A percentile compares a stretch with the other conserved stretches of the same genome.
Evolutionary conservation across 2,329 filamentous ascomycete species (phyloP).

Genomic region (Botrytis cinerea): DNA sequence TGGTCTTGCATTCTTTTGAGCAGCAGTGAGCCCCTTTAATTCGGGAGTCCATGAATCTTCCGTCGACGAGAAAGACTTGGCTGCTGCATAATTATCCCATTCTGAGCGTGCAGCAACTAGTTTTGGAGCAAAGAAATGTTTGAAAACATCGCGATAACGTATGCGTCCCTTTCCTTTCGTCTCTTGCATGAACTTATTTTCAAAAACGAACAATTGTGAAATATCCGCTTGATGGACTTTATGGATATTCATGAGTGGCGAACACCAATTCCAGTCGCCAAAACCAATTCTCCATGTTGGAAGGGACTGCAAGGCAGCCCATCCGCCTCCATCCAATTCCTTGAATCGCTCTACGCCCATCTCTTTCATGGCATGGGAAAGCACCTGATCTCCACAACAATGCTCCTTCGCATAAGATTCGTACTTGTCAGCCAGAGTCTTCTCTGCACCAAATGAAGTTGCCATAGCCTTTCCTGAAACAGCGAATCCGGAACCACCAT

Average conservation of each 20-base stretch:
- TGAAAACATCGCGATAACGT: constrained; percentile 26
- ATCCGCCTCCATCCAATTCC: constrained; percentile 25
- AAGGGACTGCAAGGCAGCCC: constrained; percentile 25
- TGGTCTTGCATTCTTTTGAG: constrained; percentile 22
- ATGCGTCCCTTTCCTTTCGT: constrained; percentile 24
- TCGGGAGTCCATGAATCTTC: neutral
- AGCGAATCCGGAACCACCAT: constrained; percentile 58
- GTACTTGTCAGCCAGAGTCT: constrained; percentile 16
- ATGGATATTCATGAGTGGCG: constrained; percentile 28
- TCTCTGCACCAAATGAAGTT: constrained; percentile 23
- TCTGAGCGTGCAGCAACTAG: constrained; percentile 6
- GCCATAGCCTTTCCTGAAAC: constrained; percentile 54
- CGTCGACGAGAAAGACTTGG: constrained; percentile 24
- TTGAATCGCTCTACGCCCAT: constrained; percentile 24
- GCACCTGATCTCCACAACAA: constrained; percentile 28
- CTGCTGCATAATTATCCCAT: constrained; percentile 30
- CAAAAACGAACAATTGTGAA: constrained; percentile 26
- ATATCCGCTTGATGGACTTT: constrained; percentile 29
- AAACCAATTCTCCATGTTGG: constrained; percentile 26
- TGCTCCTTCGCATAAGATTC: constrained; percentile 24
- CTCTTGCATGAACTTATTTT: constrained; percentile 23
- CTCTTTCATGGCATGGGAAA: constrained; percentile 23
- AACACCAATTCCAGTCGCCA: constrained; percentile 27
- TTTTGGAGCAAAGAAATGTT: constrained; percentile 13
- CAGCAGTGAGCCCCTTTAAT: neutral